Percentiles rank a stretch among this genome's conserved stretches.
phyloP scores from a whole-genome alignment of 352 stramenopile species.

The Nothophytophthora sp. region DNA sequence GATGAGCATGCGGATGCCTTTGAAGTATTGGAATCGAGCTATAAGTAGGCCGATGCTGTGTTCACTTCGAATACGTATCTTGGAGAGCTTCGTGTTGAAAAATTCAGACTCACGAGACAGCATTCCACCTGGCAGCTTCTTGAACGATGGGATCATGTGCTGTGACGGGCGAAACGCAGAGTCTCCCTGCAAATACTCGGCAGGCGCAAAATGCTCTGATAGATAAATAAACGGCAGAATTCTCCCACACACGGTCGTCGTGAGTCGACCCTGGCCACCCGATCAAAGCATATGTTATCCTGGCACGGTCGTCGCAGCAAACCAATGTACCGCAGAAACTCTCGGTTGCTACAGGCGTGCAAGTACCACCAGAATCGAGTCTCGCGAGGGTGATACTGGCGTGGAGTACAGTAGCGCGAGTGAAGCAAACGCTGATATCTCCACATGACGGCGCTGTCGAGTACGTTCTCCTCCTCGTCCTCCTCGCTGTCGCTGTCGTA shows the following conservation, averaged over 20 bases:
- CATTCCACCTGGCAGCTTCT: constrained; percentile 12
- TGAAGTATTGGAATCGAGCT: constrained; percentile 27
- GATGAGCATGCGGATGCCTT: constrained; percentile 17
- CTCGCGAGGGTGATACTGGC: too few relatives aligned
- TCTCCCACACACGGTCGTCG: constrained; percentile 7
- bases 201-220: constrained; percentile 4
- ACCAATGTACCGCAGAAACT: background rate
- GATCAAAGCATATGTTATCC: background rate
- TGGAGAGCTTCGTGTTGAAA: constrained; percentile 22
- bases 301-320: background rate
- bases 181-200: constrained; percentile 14
- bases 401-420: too few relatives aligned
- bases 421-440: too few relatives aligned
- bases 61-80: constrained; percentile 18
- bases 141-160: constrained; percentile 17
- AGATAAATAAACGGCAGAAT: constrained; percentile 1
- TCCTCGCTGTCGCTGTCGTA: too few relatives aligned
- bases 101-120: background rate
- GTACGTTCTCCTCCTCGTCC: too few relatives aligned
- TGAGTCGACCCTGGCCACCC: constrained; percentile 5
- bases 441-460: too few relatives aligned
- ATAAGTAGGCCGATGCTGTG: constrained; percentile 22
- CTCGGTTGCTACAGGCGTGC: background rate
- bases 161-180: constrained; percentile 5
- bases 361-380: background rate